A percentile compares a stretch with the other conserved stretches of the same genome.
Conservation (phyloP, 257 asterid species). For the Nicotiana tomentosiformis region DNA sequence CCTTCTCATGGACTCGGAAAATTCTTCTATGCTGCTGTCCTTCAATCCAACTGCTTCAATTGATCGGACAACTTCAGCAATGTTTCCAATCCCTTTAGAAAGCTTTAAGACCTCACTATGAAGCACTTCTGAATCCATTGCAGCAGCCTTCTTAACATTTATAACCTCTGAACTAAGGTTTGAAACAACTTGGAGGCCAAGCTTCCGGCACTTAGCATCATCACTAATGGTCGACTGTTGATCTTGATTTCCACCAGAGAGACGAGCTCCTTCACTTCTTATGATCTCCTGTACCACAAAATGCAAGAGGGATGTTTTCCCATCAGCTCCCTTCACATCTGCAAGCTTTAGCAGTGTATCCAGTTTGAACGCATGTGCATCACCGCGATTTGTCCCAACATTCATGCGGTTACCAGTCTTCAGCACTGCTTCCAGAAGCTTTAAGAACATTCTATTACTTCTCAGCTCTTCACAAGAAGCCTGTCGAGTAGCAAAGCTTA, state of each 20-base stretch:
- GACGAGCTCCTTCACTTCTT: constrained; percentile 79
- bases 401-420: constrained; percentile 97
- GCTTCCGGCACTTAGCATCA: constrained; percentile 65
- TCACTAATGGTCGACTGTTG: constrained; percentile 34
- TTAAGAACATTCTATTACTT: constrained; percentile 79
- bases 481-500: constrained; percentile 33
- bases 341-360: constrained; percentile 94
- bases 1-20: constrained; percentile 39
- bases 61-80: constrained; percentile 39
- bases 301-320: constrained; percentile 91
- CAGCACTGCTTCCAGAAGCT: constrained; percentile 94
- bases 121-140: constrained; percentile 90
- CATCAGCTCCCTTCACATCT: constrained; percentile 92
- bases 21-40: constrained; percentile 28
- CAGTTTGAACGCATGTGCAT: constrained; percentile 95
- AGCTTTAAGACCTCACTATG: constrained; percentile 68
- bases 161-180: constrained; percentile 62
- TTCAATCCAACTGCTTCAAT: constrained; percentile 24
- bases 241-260: constrained; percentile 33
- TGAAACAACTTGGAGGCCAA: constrained; percentile 83
- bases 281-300: constrained; percentile 91
- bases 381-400: constrained; percentile 93
- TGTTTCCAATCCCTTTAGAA: constrained; percentile 51
- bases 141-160: constrained; percentile 89
- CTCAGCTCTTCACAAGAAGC: constrained; percentile 90